These are phyloP conservation scores for Tuber microsphaerosporum DNA, from an alignment of 495 filamentous ascomycete genomes.

Conservation along the genomic window DNA sequence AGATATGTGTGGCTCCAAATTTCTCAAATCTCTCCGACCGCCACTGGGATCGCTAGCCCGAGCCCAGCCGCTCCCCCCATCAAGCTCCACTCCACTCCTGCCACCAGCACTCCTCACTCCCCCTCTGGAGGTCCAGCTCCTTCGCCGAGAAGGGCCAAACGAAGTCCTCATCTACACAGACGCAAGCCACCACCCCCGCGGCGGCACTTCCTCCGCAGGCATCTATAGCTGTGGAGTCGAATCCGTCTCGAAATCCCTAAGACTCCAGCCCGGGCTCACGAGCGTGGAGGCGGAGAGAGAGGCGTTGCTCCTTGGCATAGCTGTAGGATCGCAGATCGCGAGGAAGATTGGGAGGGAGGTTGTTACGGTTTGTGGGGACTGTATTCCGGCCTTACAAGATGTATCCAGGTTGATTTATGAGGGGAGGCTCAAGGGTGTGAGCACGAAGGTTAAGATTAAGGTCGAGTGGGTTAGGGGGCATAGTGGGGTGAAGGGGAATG, in stretches of 20 bases:
- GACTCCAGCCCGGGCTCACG: neutral
- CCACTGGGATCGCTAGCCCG: neutral
- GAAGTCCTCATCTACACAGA: neutral
- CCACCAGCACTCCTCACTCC: neutral
- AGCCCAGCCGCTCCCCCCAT: neutral
- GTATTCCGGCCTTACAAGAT: neutral
- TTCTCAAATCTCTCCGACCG: neutral
- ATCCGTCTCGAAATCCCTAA: neutral
- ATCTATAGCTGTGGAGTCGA: neutral
- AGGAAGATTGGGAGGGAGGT: neutral
- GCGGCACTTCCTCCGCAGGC: neutral
- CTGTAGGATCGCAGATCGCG: neutral
- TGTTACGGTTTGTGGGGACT: neutral
- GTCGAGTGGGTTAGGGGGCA: neutral
- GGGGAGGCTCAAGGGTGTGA: neutral
- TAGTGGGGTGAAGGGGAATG: neutral
- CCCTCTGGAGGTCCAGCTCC: neutral
- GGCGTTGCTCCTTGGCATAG: neutral
- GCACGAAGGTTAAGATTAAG: neutral
- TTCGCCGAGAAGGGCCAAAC: neutral
- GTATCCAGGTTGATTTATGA: neutral
- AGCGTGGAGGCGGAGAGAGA: neutral
- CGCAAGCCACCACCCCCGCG: neutral
- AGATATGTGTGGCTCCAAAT: neutral
- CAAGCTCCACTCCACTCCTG: neutral